Conservation (phyloP, 176 grass and related monocot genomes). For the Eleusine indica region DNA sequence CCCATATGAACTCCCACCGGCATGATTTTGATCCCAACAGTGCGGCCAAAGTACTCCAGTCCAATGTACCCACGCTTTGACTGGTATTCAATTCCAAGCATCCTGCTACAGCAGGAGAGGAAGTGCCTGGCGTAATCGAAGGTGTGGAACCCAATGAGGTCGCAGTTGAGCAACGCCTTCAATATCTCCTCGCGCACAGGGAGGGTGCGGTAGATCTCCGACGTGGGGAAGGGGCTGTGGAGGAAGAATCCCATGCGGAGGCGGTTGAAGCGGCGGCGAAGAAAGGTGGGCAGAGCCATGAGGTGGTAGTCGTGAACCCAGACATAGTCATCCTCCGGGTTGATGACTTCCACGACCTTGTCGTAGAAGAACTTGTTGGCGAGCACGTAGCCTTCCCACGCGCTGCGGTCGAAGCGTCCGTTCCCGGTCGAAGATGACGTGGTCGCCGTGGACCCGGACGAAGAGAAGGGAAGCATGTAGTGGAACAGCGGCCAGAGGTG, state of each 20-base stretch:
- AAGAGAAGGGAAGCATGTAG: constrained; percentile 93
- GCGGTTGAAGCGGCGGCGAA: constrained; percentile 88
- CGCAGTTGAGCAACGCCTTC: constrained; percentile 89
- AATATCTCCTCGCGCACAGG: constrained; percentile 97
- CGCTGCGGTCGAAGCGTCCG: constrained; percentile 74
- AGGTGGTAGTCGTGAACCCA: constrained; percentile 99
- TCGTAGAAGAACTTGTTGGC: constrained; percentile 96
- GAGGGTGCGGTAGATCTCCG: constrained; percentile 94
- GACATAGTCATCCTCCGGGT: constrained; percentile 94
- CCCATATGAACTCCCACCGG: constrained; percentile 95
- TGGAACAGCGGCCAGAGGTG: constrained; percentile 96
- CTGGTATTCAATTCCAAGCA: constrained; percentile 96
- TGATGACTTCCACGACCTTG: constrained; percentile 89
- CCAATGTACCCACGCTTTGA: constrained; percentile 98
- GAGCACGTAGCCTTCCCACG: constrained; percentile 90
- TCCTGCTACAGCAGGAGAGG: constrained; percentile 95
- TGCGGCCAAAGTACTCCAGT: constrained; percentile 96
- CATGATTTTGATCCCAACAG: constrained; percentile 98
- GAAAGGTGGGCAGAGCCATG: constrained; percentile 97
- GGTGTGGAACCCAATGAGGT: constrained; percentile 98
- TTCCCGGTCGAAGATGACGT: constrained; percentile 35
- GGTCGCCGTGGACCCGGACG: neutral
- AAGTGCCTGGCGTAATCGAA: constrained; percentile 98
- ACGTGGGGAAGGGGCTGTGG: constrained; percentile 94
- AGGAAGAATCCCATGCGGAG: constrained; percentile 99